Percentiles rank a stretch among this genome's conserved stretches.
These are phyloP conservation scores for Tremella fuciformis DNA, from an alignment of 768 basidiomycete genomes.

Conservation along the genomic window DNA sequence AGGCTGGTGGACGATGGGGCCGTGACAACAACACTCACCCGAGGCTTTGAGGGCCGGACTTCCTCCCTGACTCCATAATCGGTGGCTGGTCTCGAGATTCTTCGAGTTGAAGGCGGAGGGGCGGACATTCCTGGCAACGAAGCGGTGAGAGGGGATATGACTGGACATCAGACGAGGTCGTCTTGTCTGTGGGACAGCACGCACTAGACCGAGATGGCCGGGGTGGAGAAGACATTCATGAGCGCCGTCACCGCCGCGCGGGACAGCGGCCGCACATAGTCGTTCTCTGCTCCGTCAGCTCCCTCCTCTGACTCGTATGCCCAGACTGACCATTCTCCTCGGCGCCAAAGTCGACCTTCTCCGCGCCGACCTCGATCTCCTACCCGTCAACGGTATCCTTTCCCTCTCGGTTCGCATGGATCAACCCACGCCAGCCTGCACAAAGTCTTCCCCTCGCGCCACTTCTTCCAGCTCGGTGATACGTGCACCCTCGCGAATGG, in stretches of 20 bases:
- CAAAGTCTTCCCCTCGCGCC: constrained; percentile 47
- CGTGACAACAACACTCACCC: constrained; percentile 17
- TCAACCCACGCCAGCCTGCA: constrained; percentile 42
- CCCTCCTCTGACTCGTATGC: background rate
- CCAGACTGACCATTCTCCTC: constrained; percentile 43
- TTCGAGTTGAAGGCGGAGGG: constrained; percentile 30
- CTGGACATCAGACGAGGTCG: constrained; percentile 18
- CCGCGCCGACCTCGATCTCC: constrained; percentile 45
- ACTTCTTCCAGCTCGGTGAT: constrained; percentile 40
- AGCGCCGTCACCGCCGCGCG: constrained; percentile 43
- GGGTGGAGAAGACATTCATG: constrained; percentile 42
- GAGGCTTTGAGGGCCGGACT: constrained; percentile 24
- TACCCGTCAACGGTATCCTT: constrained; percentile 10
- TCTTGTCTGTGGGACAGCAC: constrained; percentile 12
- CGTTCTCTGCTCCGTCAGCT: constrained; percentile 25
- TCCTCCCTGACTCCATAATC: constrained; percentile 41
- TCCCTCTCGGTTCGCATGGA: background rate
- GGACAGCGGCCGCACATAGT: constrained; percentile 50
- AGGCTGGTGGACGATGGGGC: background rate
- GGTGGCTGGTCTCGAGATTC: constrained; percentile 38
- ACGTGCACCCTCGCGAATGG: constrained; percentile 20
- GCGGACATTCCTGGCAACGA: constrained; percentile 41
- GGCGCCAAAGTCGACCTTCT: constrained; percentile 36
- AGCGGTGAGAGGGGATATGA: constrained; percentile 44
- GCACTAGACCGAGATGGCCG: constrained; percentile 45